A percentile compares a stretch with the other conserved stretches of the same genome.
Evolutionary conservation across 2,329 filamentous ascomycete species (phyloP).

Genomic region (Tolypocladium tundrense): DNA sequence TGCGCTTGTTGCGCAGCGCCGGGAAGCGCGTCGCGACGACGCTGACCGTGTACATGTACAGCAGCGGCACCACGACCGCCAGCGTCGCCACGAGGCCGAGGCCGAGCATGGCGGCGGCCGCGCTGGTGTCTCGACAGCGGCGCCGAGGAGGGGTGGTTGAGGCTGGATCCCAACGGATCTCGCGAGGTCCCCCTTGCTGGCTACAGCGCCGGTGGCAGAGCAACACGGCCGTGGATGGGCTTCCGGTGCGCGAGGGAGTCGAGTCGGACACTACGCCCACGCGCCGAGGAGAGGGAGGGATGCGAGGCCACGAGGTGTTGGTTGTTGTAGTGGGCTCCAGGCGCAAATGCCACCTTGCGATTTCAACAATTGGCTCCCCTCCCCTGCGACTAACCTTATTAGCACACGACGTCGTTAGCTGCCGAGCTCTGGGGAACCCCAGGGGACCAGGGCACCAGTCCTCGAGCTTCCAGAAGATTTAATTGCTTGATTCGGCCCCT

Average conservation of each 20-base stretch:
- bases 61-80: constrained; percentile 28
- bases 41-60: constrained; percentile 42
- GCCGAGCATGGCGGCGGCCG: constrained; percentile 1
- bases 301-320: neutral
- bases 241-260: neutral
- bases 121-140: neutral
- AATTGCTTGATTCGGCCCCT: neutral
- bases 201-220: neutral
- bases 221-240: neutral
- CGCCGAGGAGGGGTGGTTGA: neutral
- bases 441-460: neutral
- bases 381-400: neutral
- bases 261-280: neutral
- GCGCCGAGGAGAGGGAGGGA: neutral
- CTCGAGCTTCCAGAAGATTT: neutral
- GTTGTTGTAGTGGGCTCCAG: neutral
- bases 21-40: constrained; percentile 47
- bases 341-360: constrained; percentile 9
- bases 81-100: constrained; percentile 3
- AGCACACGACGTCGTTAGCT: neutral
- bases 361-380: neutral
- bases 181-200: neutral
- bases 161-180: neutral
- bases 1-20: constrained; percentile 67
- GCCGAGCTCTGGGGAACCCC: neutral